Evolutionary conservation across 495 filamentous ascomycete species (phyloP).

Genomic region (Trypethelium eluteriae): DNA sequence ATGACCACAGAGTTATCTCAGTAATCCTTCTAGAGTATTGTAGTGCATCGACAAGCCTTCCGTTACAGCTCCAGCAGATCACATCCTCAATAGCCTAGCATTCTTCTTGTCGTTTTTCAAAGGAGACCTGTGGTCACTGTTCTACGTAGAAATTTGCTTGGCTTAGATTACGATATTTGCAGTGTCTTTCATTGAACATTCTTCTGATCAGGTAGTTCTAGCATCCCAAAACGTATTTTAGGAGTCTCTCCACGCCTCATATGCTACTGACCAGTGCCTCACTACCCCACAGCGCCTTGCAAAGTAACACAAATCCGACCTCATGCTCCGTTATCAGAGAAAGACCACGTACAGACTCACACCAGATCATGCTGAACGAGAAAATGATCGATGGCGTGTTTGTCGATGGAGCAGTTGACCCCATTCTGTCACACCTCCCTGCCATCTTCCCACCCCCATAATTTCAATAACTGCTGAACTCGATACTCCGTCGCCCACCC

Average conservation of each 20-base stretch:
- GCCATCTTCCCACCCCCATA: conserved; percentile 38
- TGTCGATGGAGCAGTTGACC: neutral
- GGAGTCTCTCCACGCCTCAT: neutral
- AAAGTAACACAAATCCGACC: neutral
- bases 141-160: no score
- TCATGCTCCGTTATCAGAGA: neutral
- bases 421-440: conserved; percentile 2
- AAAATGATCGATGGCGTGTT: neutral
- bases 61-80: no score
- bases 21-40: no score
- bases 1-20: no score
- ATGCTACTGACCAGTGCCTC: neutral
- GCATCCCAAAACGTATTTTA: no score
- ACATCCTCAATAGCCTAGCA: no score
- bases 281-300: neutral
- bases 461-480: conserved; percentile 47
- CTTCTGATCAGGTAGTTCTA: no score
- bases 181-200: no score
- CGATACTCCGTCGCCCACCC: conserved; percentile 61
- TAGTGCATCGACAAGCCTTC: no score
- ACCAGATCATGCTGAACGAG: neutral
- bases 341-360: neutral
- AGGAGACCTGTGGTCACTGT: no score
- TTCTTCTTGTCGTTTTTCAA: no score
- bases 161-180: no score